These are phyloP conservation scores for Penicillium daleae DNA, from an alignment of 495 filamentous ascomycete species.

Conservation along the genomic window DNA sequence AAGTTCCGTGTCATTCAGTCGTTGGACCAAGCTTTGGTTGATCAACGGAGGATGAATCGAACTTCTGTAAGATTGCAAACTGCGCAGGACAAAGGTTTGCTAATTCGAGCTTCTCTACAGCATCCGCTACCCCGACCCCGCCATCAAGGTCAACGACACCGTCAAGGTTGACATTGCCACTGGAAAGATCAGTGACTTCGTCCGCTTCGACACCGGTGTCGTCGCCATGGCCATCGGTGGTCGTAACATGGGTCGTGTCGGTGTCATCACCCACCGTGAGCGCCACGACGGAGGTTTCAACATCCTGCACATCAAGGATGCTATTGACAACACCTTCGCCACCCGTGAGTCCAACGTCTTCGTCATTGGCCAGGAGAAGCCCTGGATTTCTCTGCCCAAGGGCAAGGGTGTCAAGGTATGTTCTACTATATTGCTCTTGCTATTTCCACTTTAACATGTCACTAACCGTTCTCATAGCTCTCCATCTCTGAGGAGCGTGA, in stretches of 20 bases:
- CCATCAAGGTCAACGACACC: slow-evolving; percentile 99
- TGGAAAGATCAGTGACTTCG: slow-evolving; percentile 95
- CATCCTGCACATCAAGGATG: slow-evolving; percentile 99
- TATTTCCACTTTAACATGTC: neutral
- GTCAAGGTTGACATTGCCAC: slow-evolving; percentile 97
- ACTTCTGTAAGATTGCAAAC: slow-evolving; percentile 40
- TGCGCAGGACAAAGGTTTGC: slow-evolving; percentile 37
- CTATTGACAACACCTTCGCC: slow-evolving; percentile 98
- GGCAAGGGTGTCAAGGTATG: slow-evolving; percentile 97
- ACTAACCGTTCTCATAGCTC: slow-evolving; percentile 55
- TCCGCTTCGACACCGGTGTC: slow-evolving; percentile 95
- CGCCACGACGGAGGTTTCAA: slow-evolving; percentile 99
- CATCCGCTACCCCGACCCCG: slow-evolving; percentile 97
- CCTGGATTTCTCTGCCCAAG: slow-evolving; percentile 98
- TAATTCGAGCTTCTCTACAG: slow-evolving; percentile 55
- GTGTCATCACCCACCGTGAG: slow-evolving; percentile 99
- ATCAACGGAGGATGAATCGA: slow-evolving; percentile 56
- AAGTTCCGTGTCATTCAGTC: slow-evolving; percentile 94
- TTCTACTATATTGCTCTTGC: slow-evolving; percentile 9
- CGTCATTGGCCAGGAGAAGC: slow-evolving; percentile 96
- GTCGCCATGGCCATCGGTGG: slow-evolving; percentile 98
- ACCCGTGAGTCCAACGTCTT: slow-evolving; percentile 99
- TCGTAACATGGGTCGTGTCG: slow-evolving; percentile 99
- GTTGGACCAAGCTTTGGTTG: slow-evolving; percentile 98
- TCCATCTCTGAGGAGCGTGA: slow-evolving; percentile 98